Conservation (phyloP, 371 early-diverging fungal genomes). For the Saksenaea vasiformis region DNA sequence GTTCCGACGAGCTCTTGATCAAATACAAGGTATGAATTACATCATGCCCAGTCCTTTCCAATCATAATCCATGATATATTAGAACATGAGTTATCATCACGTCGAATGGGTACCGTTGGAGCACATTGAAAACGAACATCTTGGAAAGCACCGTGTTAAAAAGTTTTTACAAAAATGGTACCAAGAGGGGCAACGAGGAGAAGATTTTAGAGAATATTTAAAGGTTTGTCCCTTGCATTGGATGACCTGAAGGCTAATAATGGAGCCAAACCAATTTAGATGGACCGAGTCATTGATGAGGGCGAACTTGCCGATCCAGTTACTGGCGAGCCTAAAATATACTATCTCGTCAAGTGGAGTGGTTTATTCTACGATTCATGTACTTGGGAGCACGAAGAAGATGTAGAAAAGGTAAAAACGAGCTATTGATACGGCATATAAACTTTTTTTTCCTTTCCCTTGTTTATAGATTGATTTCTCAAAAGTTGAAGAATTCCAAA, state of each 20-base stretch:
- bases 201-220: constrained; percentile 59
- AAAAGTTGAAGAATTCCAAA: constrained; percentile 60
- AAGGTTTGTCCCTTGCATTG: constrained; percentile 41
- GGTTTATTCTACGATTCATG: constrained; percentile 83
- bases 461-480: constrained; percentile 48
- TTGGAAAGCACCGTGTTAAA: constrained; percentile 79
- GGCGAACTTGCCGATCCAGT: constrained; percentile 67
- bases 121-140: constrained; percentile 67
- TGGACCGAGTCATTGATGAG: constrained; percentile 87
- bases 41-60: neutral
- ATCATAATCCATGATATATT: neutral
- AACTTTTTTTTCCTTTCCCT: neutral
- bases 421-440: neutral
- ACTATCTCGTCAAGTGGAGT: constrained; percentile 92
- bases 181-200: constrained; percentile 49
- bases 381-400: constrained; percentile 87
- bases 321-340: constrained; percentile 60
- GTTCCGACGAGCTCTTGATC: constrained; percentile 55
- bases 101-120: constrained; percentile 80
- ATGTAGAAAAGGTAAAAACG: constrained; percentile 54
- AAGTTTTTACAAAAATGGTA: constrained; percentile 74
- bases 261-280: constrained; percentile 22
- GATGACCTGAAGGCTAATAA: neutral
- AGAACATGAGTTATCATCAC: constrained; percentile 79
- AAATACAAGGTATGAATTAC: constrained; percentile 71